Base-by-base conservation (phyloP, 345 rosid genomes). In the Heritiera littoralis region DNA sequence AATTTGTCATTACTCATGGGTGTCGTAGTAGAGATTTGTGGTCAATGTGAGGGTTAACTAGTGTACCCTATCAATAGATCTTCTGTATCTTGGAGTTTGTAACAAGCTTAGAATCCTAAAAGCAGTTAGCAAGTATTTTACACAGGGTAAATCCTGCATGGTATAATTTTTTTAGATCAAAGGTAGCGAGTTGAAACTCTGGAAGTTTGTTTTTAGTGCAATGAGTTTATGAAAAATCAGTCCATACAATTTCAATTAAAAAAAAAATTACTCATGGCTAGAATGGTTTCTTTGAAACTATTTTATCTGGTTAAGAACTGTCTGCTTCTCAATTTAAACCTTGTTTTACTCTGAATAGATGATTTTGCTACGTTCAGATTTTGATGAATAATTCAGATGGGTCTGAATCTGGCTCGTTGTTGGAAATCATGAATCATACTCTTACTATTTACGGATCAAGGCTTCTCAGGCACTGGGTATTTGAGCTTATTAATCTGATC, bases 381-480 rank as follows among this genome's bases (percentile, higher is more conserved):
- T 80, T 92, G 86, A 88, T 86, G 86, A 95, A 92, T 80, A 90
- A 90, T 80, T 89, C 90, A 77, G 86, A 92, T 84, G 96, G 99
- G 43, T 90, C 91, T 12, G 93, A 91, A 77, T 89, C 90, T 81
- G 96, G 99, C 78, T 91, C 99, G 35, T 88, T 95, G 84, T 83
- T 95, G 75, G 87, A 87, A 56, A 78, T 74, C 69, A 92, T 93
- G 97, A 92, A 93, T 81, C 86, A 85, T 74, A 92, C 98, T 74
- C 92, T 88, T 65, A 95, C 99, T 15, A 85, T 82, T 73, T 92
- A 87, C 74, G 99, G 99, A 66, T 93, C 94, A 74, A 91, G 99
- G 90, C 92, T 95, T 80, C 90, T 95, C 54, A 90, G 92, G 75
- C 91, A 88, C 80, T 95, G 99, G 99, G 99, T 95, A 93, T 79